Evolutionary conservation across 441 rosid genomes (phyloP).

Genomic region (Arabidopsis hybrid): DNA sequence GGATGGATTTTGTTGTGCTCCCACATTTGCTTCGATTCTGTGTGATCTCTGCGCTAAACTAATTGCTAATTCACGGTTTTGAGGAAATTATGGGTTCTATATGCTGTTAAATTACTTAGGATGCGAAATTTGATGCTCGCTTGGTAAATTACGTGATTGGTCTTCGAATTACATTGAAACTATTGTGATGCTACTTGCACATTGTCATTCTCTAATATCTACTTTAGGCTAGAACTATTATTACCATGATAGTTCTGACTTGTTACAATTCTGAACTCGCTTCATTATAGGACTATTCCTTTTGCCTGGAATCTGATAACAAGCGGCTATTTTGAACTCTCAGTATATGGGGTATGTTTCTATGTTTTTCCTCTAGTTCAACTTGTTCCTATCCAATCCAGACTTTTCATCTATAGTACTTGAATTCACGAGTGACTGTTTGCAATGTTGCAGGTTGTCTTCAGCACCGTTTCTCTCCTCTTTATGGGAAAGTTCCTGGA

Average conservation of each 20-base stretch:
- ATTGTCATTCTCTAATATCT: neutral
- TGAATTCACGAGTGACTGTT: slow-evolving; percentile 28
- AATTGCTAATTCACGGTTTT: neutral
- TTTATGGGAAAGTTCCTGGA: slow-evolving; percentile 93
- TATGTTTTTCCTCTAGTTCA: slow-evolving; percentile 40
- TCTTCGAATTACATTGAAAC: slow-evolving; percentile 5
- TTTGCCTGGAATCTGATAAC: slow-evolving; percentile 96
- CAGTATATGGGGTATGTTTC: slow-evolving; percentile 66
- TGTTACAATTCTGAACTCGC: slow-evolving; percentile 16
- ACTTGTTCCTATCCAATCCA: slow-evolving; percentile 4
- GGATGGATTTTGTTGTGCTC: neutral
- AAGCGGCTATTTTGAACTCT: slow-evolving; percentile 87
- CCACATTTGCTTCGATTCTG: slow-evolving; percentile 1
- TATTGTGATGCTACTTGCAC: neutral
- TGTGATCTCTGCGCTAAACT: neutral
- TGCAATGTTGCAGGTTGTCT: slow-evolving; percentile 60
- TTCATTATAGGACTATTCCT: slow-evolving; percentile 85
- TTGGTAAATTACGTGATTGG: neutral
- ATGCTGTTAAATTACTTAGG: neutral
- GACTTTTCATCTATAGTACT: slow-evolving; percentile 16
- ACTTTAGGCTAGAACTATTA: neutral
- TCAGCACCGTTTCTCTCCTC: slow-evolving; percentile 79
- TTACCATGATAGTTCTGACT: neutral
- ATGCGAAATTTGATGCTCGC: neutral
- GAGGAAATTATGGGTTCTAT: slow-evolving; percentile 15